phyloP scores from a whole-genome alignment of 139 green algal genomes.

The Chlorella sorokiniana region DNA sequence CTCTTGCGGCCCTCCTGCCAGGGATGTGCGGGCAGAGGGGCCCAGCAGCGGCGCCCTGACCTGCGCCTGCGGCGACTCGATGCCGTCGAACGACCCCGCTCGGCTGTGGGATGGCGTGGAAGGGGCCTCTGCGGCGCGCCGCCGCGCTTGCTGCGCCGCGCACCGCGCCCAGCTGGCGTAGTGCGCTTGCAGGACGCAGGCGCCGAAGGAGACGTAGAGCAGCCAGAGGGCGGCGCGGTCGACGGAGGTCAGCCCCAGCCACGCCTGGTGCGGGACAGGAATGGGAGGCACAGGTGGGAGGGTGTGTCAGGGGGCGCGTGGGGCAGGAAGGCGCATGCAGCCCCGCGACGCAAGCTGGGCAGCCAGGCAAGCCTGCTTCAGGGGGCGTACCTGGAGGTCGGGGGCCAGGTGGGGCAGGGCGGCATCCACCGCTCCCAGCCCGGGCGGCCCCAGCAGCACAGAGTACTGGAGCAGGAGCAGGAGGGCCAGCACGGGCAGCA shows the following conservation, averaged over 20 bases:
- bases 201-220: constrained; percentile 50
- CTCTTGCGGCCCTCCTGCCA: neutral
- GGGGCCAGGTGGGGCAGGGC: neutral
- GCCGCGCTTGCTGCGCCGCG: neutral
- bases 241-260: constrained; percentile 53
- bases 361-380: no score
- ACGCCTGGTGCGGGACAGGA: constrained; percentile 24
- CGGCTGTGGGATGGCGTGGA: neutral
- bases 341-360: no score
- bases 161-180: constrained; percentile 17
- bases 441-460: constrained; percentile 50
- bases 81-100: constrained; percentile 18
- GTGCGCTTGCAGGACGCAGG: constrained; percentile 32
- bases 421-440: neutral
- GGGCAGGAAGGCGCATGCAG: no score
- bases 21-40: neutral
- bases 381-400: neutral
- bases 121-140: neutral
- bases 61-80: neutral
- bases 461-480: constrained; percentile 57
- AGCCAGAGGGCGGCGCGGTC: constrained; percentile 45
- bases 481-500: constrained; percentile 50
- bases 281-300: no score
- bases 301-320: neutral
- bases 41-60: neutral